Conservation (phyloP, 1,284 basidiomycete genomes). For the Thecaphora frezii region DNA sequence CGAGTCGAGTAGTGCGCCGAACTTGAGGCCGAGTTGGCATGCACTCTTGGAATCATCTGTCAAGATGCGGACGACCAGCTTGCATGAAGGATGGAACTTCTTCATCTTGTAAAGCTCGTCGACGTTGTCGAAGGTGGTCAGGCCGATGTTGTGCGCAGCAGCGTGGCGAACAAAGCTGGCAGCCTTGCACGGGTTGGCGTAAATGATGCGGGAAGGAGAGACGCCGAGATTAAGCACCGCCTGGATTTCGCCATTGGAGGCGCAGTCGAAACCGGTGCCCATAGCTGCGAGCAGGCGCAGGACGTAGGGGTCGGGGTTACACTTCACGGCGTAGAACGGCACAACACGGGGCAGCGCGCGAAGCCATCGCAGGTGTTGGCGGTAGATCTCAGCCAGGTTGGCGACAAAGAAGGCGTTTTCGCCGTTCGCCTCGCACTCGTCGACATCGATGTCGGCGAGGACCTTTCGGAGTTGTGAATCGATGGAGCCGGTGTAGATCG, state of each 20-base stretch:
- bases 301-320: conserved; percentile 94
- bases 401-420: conserved; percentile 96
- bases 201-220: conserved; percentile 74
- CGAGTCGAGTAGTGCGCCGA: conserved; percentile 83
- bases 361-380: conserved; percentile 83
- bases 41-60: conserved; percentile 95
- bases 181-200: conserved; percentile 98
- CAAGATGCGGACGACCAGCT: conserved; percentile 88
- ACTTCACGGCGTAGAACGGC: conserved; percentile 89
- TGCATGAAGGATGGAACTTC: conserved; percentile 76
- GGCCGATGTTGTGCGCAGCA: conserved; percentile 74
- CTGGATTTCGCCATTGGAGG: conserved; percentile 91
- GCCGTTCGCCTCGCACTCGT: conserved; percentile 66
- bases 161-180: conserved; percentile 87
- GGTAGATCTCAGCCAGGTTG: conserved; percentile 84
- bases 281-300: conserved; percentile 84
- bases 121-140: conserved; percentile 97
- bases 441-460: conserved; percentile 56
- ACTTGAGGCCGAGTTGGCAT: conserved; percentile 92
- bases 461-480: conserved; percentile 43
- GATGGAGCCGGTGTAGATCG: conserved; percentile 47
- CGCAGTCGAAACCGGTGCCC: conserved; percentile 94
- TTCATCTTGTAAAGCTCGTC: conserved; percentile 97
- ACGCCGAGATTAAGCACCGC: conserved; percentile 73
- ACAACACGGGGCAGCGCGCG: conserved; percentile 73